phyloP scores from a whole-genome alignment of 2,329 filamentous ascomycete species.

The Botryotinia globosa region DNA sequence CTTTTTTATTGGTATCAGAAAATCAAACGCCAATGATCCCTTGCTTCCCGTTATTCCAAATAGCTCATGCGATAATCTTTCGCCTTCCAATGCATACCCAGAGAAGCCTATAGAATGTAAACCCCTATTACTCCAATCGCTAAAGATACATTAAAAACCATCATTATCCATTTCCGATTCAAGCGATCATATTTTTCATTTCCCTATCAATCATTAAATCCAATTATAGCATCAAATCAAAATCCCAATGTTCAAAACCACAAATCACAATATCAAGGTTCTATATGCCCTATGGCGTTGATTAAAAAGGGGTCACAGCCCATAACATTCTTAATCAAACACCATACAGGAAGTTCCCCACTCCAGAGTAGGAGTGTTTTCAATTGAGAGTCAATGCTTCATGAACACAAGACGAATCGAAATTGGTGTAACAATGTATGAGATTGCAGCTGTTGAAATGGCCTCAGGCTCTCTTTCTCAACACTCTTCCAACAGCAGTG shows the following conservation, averaged over 20 bases:
- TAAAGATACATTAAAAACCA: background rate
- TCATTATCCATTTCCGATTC: background rate
- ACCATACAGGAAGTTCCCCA: constrained; percentile 4
- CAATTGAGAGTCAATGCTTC: background rate
- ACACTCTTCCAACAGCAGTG: constrained; percentile 37
- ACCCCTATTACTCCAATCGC: background rate
- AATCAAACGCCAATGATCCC: background rate
- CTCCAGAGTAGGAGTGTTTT: constrained; percentile 7
- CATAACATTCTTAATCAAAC: background rate
- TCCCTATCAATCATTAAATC: background rate
- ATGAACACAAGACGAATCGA: background rate
- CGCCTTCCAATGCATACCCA: background rate
- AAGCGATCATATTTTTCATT: background rate
- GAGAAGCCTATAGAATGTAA: background rate
- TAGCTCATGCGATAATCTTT: background rate
- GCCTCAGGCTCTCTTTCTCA: constrained; percentile 33
- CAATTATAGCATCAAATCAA: background rate
- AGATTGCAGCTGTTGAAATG: background rate
- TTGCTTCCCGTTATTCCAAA: background rate
- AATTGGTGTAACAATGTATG: background rate
- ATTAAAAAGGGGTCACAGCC: constrained; percentile 8
- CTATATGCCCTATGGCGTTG: constrained; percentile 7
- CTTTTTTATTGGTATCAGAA: background rate
- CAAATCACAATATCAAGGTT: constrained; percentile 5
- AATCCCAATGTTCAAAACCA: background rate